Evolutionary conservation across 805 yeast species (phyloP).

Genomic region (Lachancea thermotolerans): DNA sequence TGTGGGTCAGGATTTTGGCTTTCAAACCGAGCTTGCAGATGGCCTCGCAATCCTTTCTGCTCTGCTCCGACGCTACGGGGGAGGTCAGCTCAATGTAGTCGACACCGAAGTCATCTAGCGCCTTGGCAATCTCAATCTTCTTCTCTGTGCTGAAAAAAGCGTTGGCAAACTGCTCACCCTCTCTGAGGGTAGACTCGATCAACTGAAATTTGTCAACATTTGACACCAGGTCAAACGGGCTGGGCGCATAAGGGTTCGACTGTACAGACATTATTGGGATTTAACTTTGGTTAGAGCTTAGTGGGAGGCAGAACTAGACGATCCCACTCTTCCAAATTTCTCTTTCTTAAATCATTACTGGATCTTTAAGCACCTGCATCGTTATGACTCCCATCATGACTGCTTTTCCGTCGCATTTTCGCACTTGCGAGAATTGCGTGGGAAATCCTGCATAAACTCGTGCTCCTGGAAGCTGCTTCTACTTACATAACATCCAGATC

Average conservation of each 20-base stretch:
- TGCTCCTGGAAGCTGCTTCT: no score
- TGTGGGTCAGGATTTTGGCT: constrained; percentile 93
- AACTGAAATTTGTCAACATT: constrained; percentile 84
- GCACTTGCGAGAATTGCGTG: background rate
- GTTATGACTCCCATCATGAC: background rate
- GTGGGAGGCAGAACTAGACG: no score
- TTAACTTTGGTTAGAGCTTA: background rate
- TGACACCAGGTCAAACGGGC: constrained; percentile 85
- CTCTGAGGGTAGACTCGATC: constrained; percentile 93
- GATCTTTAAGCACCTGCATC: background rate
- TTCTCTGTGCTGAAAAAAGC: constrained; percentile 92
- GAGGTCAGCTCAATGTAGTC: constrained; percentile 98
- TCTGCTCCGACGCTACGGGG: constrained; percentile 96
- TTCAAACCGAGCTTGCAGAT: constrained; percentile 96
- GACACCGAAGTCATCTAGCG: constrained; percentile 95
- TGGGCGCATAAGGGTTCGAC: constrained; percentile 87
- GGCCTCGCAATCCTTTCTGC: constrained; percentile 91
- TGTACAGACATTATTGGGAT: constrained; percentile 13
- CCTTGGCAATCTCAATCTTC: constrained; percentile 94
- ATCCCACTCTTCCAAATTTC: no score
- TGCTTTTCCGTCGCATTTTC: background rate
- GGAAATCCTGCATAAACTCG: background rate
- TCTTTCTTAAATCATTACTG: no score
- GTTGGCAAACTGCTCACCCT: constrained; percentile 98
- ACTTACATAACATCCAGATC: no score